phyloP scores from a whole-genome alignment of 768 basidiomycete species.

The Lanmaoa pseudosensibilis region DNA sequence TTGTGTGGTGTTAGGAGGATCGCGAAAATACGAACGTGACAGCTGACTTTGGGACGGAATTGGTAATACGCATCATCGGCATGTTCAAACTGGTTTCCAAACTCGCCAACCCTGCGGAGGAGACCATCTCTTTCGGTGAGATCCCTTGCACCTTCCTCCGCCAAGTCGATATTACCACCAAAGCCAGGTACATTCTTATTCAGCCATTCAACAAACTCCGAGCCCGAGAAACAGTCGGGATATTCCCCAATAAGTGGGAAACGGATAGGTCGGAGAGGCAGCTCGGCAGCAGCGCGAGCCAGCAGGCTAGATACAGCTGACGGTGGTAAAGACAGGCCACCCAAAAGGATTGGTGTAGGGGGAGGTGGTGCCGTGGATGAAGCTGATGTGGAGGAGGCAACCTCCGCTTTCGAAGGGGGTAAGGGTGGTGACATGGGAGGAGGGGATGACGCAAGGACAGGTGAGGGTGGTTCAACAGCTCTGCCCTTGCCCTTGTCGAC shows the following conservation, averaged over 20 bases:
- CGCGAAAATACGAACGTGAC: constrained; percentile 10
- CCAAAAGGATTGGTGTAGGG: constrained; percentile 63
- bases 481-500: constrained; percentile 86
- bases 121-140: constrained; percentile 54
- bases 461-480: constrained; percentile 44
- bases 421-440: constrained; percentile 63
- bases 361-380: constrained; percentile 39
- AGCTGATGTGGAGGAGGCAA: constrained; percentile 32
- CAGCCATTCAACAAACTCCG: constrained; percentile 86
- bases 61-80: constrained; percentile 82
- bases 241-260: constrained; percentile 85
- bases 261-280: constrained; percentile 69
- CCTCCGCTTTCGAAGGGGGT: constrained; percentile 45
- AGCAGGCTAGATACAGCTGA: constrained; percentile 68
- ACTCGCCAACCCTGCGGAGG: constrained; percentile 74
- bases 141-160: constrained; percentile 66
- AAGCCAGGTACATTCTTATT: constrained; percentile 76
- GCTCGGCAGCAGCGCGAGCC: constrained; percentile 64
- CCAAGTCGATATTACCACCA: constrained; percentile 72
- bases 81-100: constrained; percentile 79
- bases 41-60: constrained; percentile 72
- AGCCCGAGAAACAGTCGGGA: constrained; percentile 82
- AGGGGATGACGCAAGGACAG: constrained; percentile 48
- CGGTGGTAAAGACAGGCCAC: constrained; percentile 69
- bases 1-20: constrained; percentile 20